Conservation (phyloP, 2,329 filamentous ascomycete species). For the Grosmannia penicillata region DNA sequence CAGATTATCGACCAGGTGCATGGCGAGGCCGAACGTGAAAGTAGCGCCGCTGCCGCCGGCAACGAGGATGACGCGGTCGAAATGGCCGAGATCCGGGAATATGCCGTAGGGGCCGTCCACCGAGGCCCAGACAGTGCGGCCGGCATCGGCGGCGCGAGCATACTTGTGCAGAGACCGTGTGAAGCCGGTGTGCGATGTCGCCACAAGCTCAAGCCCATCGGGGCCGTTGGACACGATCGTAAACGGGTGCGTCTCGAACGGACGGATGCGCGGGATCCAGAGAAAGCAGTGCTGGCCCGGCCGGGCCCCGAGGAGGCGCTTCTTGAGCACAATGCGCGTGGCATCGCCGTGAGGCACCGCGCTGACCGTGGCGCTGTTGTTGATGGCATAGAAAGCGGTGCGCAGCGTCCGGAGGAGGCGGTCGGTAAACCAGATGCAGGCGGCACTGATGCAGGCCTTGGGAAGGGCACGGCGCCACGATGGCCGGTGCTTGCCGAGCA, state of each 20-base stretch:
- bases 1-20: constrained; percentile 2
- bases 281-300: constrained; percentile 44
- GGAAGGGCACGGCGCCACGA: constrained; percentile 21
- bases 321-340: constrained; percentile 29
- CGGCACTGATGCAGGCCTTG: constrained; percentile 22
- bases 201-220: constrained; percentile 32
- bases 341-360: constrained; percentile 26
- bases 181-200: constrained; percentile 37
- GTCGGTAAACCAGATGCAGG: constrained; percentile 27
- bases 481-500: constrained; percentile 28
- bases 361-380: constrained; percentile 24
- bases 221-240: constrained; percentile 34
- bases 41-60: constrained; percentile 9
- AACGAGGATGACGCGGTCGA: constrained; percentile 7
- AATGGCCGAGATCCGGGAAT: constrained; percentile 2
- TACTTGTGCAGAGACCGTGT: constrained; percentile 32
- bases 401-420: constrained; percentile 24
- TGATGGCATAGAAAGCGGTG: constrained; percentile 21
- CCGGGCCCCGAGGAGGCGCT: constrained; percentile 21
- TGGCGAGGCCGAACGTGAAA: constrained; percentile 8
- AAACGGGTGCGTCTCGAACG: constrained; percentile 42
- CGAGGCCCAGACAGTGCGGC: constrained; percentile 1
- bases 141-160: constrained; percentile 15
- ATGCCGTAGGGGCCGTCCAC: constrained; percentile 8
- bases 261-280: constrained; percentile 39